phyloP scores from a whole-genome alignment of 2,329 filamentous ascomycete species.

The Trichoderma sp. region DNA sequence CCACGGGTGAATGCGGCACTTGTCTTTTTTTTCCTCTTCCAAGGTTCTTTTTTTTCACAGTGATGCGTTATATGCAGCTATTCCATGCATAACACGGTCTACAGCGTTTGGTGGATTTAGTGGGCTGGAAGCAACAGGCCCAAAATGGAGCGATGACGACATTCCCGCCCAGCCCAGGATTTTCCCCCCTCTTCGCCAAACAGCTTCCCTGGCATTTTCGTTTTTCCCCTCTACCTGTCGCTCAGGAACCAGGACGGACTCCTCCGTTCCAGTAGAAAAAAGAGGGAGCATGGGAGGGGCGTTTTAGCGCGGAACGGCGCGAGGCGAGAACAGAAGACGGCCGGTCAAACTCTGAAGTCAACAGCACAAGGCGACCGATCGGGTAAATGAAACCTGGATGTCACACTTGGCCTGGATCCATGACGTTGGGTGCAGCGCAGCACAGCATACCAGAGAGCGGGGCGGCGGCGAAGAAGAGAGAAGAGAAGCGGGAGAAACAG shows the following conservation, averaged over 20 bases:
- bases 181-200: neutral
- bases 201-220: neutral
- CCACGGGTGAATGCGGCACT: neutral
- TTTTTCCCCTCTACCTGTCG: neutral
- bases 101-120: neutral
- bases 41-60: neutral
- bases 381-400: neutral
- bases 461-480: neutral
- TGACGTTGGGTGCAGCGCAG: neutral
- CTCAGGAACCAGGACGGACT: neutral
- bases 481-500: neutral
- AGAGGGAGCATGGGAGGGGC: neutral
- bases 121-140: neutral
- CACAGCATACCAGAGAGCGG: neutral
- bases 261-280: neutral
- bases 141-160: constrained; percentile 8
- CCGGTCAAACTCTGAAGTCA: neutral
- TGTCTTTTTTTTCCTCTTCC: neutral
- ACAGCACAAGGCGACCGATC: neutral
- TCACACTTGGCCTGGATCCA: neutral
- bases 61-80: neutral
- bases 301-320: constrained; percentile 14
- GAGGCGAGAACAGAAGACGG: constrained; percentile 4
- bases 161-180: constrained; percentile 6
- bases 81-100: neutral